Base-by-base conservation (phyloP, 1,284 basidiomycete genomes). In the Prillingera fragicola region DNA sequence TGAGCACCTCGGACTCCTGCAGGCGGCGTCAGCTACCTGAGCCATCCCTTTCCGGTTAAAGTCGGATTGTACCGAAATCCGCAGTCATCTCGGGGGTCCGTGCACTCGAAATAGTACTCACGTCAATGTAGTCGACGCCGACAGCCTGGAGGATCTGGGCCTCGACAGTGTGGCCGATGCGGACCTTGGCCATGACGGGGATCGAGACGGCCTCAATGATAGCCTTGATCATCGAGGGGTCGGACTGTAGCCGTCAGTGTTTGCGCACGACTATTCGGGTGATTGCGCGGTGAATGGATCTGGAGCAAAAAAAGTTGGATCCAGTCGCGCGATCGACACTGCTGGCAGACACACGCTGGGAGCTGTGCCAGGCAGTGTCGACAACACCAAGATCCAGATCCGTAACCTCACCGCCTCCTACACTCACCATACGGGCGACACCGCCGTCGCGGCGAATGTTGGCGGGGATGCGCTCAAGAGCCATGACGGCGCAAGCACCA, bases 401-500 rank as follows among this genome's bases (percentile, higher is more conserved):
- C n/a, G n/a, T n/a, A n/a, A n/a, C n/a, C n/a, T n/a, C n/a, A n/a
- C n/a, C n/a, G n/a, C n/a, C n/a, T n/a, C n/a, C n/a, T n/a, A n/a
- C 59, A 59, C 77, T 57, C 60, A 87, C 87, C 91, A 96, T 95
- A 51, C 91, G 78, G 2, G 91, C 87, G 43, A 96, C 91, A 52
- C 91, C 91, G 31, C 91, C 91, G 68, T 87, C 76, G 28, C 78
- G 77, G 53, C 91, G 80, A 62, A 98, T 98, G 67, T 97, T 91
- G 25, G 94, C 92, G 15, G 94, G 94, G 12, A 98, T 91, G 55
- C 94, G 80, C 71, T 96, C 60, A 8, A 92, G 78, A 12, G 89
- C 90, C 94, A 98, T 97, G 55, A 98, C 94, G 53, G 94, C 94
- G 68, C 88, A 91, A 12, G 94, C 94, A 49, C 95, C 94, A 9